Percentiles rank a stretch among this genome's conserved stretches.
Evolutionary conservation across 306 rosid species (phyloP).

Genomic region (Prunus campanulata): DNA sequence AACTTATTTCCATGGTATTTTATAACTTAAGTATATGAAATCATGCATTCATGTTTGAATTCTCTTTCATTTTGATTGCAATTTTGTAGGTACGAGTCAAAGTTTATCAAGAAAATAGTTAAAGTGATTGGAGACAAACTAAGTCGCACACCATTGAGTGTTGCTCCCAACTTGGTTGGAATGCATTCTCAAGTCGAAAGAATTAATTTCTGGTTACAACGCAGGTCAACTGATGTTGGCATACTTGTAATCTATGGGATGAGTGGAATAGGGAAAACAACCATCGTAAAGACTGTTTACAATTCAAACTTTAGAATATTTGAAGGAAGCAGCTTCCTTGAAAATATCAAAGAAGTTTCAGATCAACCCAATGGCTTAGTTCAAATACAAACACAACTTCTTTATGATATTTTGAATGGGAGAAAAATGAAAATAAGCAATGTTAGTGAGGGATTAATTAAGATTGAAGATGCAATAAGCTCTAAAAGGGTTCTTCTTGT

Average conservation of each 20-base stretch:
- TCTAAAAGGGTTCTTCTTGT: too few relatives aligned
- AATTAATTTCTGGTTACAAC: neutral
- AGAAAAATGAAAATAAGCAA: too few relatives aligned
- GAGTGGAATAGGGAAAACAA: slow-evolving; percentile 6
- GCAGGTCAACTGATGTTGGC: neutral
- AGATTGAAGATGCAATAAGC: too few relatives aligned
- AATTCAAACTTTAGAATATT: neutral
- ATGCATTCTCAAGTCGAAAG: neutral
- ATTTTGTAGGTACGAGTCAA: neutral
- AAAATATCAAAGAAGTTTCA: neutral
- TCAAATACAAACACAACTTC: too few relatives aligned
- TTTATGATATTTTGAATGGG: too few relatives aligned
- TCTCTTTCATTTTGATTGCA: too few relatives aligned
- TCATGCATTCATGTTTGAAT: too few relatives aligned
- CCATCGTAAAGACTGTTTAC: neutral
- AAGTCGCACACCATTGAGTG: neutral
- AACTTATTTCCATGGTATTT: too few relatives aligned
- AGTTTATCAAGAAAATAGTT: neutral
- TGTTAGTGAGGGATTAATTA: too few relatives aligned
- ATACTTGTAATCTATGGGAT: neutral
- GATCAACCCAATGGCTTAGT: neutral
- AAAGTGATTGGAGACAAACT: neutral
- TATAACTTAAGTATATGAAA: too few relatives aligned
- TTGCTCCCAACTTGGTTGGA: neutral
- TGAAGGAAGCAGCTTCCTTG: slow-evolving; percentile 13